Base-by-base conservation (phyloP, 202 grass and related monocot genomes). In the Cymbopogon flexuosus region DNA sequence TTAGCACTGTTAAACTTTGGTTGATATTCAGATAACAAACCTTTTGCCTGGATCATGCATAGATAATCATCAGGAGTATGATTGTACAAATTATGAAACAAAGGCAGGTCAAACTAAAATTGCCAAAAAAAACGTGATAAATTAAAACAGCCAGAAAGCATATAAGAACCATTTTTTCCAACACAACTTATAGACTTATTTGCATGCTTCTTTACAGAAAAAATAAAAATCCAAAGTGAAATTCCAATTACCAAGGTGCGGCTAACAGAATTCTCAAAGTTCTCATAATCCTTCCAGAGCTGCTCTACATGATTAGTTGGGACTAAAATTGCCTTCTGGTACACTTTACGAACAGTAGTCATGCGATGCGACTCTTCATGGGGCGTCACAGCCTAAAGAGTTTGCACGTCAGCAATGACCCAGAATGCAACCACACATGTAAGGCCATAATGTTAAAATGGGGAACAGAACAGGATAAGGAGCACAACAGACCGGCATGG, bases 1-100 rank as follows among this genome's bases (percentile, higher is more conserved):
- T 82, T 94, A 87, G 92, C 92, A 86, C 95, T 98, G 72, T 94
- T 98, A 87, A 89, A 98, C 79, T 98, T 98, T 37, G 92, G 92
- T 71, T 95, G 95, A 84, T 94, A 98, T 79, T 98, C 95, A 29
- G 95, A 98, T 69, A 95, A 82, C 75, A 98, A 82, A 58, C 95
- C 92, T 98, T 98, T 98, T 66, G 95, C 95, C 95, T 98, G 79
- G 54, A 93, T 81, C 14, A 59, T 76, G 46, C 47, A 82, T 35
- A 70, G 35, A 24, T 67, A 62, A 82, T 39, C 47, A 66, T 73
- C 24, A 81, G 51, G 33, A 76, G 77, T 39, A 67, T 16, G 13
- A 46, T 11, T 33, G 43, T 49, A 51, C 43, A 51, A 41, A 57
- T 22, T 57, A 83, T 76, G 30, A 79, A 79, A 70, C 21, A 75